Evolutionary conservation across 805 yeast genomes (phyloP), one percentile per base, ranked within the genome.

Genomic region (Saccharomyces jurei): DNA sequence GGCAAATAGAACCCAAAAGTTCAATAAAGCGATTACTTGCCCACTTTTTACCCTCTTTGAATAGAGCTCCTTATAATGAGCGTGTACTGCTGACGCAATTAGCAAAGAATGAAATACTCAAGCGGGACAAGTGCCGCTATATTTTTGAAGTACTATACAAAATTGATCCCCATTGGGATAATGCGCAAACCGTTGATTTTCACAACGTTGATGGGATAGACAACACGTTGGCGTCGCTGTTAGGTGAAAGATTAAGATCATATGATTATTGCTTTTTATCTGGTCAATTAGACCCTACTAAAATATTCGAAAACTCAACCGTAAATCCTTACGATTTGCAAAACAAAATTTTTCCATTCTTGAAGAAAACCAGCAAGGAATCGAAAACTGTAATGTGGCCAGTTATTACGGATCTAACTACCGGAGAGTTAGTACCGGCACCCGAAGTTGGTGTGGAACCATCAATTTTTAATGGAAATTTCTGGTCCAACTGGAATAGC

Each of bases 181-280:
- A 67, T 47, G 52, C 51, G 22, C 46, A 54, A 9, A 54, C 56
- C 1, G 51, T 57, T 5, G 52, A 53, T n/a, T 62, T 57, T 48
- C 55, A 58, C 50, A 25, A 52, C 6, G 49, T 50, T 28, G 64
- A 63, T 22, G 56, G 54, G n/a, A 21, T 56, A 13, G 68, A 67
- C 46, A 56, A 65, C 49, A 28, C 56, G 25, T 47, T 63, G 14
- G 46, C 59, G 4, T 60, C 63, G 13, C 32, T 61, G 29, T 46
- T 61, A 32, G 61, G 61, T 26, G 72, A 69, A 49, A 57, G 67
- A 46, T 52, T 66, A 55, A 58, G 72, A 52, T 54, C 63, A 28
- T 69, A 58, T 52, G 63, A 67, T 32, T 56, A 60, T 41, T 69
- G 71, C 55, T 64, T 69, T 53, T 36, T 68, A 1, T 41, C 56